Base-by-base conservation (phyloP, 2,329 filamentous ascomycete genomes). In the Phyllachora maydis region DNA sequence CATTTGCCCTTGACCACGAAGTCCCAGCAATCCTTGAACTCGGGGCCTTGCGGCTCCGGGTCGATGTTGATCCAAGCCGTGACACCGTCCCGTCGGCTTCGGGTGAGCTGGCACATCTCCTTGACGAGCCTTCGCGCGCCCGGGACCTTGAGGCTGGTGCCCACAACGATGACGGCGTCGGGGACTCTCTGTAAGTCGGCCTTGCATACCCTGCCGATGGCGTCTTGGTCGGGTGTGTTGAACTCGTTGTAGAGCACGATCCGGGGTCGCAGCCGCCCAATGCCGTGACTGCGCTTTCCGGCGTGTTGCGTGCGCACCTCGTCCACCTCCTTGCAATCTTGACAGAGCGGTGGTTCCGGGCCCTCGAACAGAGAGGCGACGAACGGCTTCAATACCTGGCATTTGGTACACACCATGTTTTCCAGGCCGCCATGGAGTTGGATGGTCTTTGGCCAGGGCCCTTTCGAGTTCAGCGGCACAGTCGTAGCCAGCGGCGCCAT, bases 191-290 rank as follows among this genome's bases (percentile, higher is more conserved):
- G 75, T 28, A 95, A 54, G 43, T 98, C 88, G 4, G 83, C 73
- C 33, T 69, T 70, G 24, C 83, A 81, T 19, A 92, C 83, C 12
- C 78, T 78, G 20, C 85, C 83, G 43, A 98, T 98, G 9, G 88
- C 85, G 36, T 93, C 85, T 35, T 88, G 81, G 34, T 98, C 88
- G 1, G 88, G 88, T n/a, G n/a, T n/a, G 41, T 95, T 93, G 43
- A 79, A 75, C 46, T 98, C 88, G 43, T 95, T 93, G 54, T 98
- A 98, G 7, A 98, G 61, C 4, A 95, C 85, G 54, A 98, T 93
- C 27, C 88, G 68, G 12, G 88, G 88, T 12, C 88, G 69, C 31
- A 98, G 54, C 30, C 78, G 70, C 19, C 88, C 88, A 36, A 98
- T 76, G 2, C 88, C 88, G 40, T 93, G 88, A 40, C 83, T 91